phyloP scores from a whole-genome alignment of 805 yeast genomes.

The Wickerhamiella azyma region DNA sequence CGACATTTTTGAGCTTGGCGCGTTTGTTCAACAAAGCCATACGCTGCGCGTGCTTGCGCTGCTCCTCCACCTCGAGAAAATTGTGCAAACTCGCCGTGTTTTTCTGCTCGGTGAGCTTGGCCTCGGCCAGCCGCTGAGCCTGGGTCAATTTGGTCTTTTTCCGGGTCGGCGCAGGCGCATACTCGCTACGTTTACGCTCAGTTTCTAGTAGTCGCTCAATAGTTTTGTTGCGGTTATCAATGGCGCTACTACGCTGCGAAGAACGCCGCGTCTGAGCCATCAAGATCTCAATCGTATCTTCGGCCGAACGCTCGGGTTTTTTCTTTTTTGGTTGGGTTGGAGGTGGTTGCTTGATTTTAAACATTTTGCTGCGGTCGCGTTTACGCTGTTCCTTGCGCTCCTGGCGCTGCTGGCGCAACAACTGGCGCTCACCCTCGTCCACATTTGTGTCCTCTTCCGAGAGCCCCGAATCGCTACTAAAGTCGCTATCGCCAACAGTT shows the following conservation, averaged over 20 bases:
- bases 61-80: constrained; percentile 74
- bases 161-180: constrained; percentile 25
- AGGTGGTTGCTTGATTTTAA: constrained; percentile 27
- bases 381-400: constrained; percentile 18
- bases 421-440: constrained; percentile 56
- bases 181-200: constrained; percentile 40
- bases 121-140: constrained; percentile 65
- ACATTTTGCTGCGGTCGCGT: constrained; percentile 24
- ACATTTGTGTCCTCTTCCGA: constrained; percentile 39
- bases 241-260: constrained; percentile 65
- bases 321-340: constrained; percentile 19
- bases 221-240: constrained; percentile 63
- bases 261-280: constrained; percentile 45
- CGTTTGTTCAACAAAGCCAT: constrained; percentile 57
- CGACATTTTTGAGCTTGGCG: constrained; percentile 42
- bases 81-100: constrained; percentile 60
- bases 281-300: constrained; percentile 25
- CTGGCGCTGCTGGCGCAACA: constrained; percentile 31
- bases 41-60: constrained; percentile 63
- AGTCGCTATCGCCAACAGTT: constrained; percentile 24
- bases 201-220: constrained; percentile 56
- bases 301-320: constrained; percentile 18
- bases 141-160: constrained; percentile 37
- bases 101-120: constrained; percentile 68
- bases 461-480: constrained; percentile 27